A percentile compares a stretch with the other conserved stretches of the same genome.
Evolutionary conservation across 495 filamentous ascomycete genomes (phyloP).

Genomic region (Neurospora cerealis): DNA sequence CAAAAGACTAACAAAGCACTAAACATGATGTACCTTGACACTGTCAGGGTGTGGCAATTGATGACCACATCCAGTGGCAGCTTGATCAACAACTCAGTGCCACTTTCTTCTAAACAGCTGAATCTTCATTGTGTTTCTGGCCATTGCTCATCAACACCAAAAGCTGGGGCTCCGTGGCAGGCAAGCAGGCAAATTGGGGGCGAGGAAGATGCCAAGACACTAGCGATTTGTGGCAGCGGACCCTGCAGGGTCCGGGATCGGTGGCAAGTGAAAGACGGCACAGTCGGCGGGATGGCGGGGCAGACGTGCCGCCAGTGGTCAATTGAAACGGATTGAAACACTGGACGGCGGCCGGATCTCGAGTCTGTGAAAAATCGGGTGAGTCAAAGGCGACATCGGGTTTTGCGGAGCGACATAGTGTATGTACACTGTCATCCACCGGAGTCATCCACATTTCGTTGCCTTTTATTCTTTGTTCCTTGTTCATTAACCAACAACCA

Average conservation of each 20-base stretch:
- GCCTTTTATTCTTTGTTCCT: not conserved
- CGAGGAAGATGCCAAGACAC: not conserved
- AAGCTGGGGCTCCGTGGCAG: not conserved
- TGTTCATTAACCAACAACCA: not conserved
- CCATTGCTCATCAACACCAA: not conserved
- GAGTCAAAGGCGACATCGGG: not conserved
- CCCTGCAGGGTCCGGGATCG: not conserved
- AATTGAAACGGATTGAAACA: not conserved
- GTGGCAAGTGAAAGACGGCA: not conserved
- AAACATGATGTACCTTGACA: not conserved
- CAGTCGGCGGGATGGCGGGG: not conserved
- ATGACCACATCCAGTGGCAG: not conserved
- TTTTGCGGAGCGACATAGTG: not conserved
- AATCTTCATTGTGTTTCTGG: not conserved
- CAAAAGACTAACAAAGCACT: not conserved
- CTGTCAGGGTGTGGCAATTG: not conserved
- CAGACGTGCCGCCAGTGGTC: not conserved
- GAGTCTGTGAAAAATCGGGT: not conserved
- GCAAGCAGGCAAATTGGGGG: not conserved
- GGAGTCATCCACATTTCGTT: not conserved
- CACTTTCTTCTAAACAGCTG: not conserved
- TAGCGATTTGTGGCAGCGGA: not conserved
- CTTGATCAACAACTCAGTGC: not conserved
- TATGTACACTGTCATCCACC: not conserved
- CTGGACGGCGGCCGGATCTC: not conserved